Percentiles rank a stretch among this genome's conserved stretches.
Evolutionary conservation across 192 early-diverging fungal species (phyloP).

Genomic region (Coemansia sp.): DNA sequence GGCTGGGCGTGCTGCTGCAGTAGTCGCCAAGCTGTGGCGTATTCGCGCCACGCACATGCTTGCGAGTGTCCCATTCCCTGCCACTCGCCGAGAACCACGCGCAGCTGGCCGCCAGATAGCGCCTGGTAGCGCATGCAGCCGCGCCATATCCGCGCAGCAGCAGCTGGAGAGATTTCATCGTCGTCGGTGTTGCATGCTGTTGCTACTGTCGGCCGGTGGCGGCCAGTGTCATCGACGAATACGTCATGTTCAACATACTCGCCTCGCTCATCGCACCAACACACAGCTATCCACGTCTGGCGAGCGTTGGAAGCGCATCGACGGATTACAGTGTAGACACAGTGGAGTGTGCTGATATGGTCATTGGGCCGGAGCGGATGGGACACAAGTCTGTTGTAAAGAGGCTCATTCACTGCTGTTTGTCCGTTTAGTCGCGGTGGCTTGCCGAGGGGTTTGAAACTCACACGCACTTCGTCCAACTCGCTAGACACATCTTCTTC

Average conservation of each 20-base stretch:
- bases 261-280: slow-evolving; percentile 55
- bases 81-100: slow-evolving; percentile 44
- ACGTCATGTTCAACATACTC: slow-evolving; percentile 49
- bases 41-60: slow-evolving; percentile 26
- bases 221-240: slow-evolving; percentile 8
- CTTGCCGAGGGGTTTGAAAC: slow-evolving; percentile 5
- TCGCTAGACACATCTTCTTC: slow-evolving; percentile 15
- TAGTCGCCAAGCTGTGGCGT: slow-evolving; percentile 11
- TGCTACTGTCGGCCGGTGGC: background rate
- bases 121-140: slow-evolving; percentile 39
- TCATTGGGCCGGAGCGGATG: slow-evolving; percentile 40
- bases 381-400: slow-evolving; percentile 13
- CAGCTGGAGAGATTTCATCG: slow-evolving; percentile 3
- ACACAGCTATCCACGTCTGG: slow-evolving; percentile 33
- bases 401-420: background rate
- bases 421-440: background rate
- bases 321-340: slow-evolving; percentile 27
- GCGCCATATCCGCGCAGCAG: slow-evolving; percentile 33
- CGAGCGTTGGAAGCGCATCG: background rate
- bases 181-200: background rate
- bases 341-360: slow-evolving; percentile 35
- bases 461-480: slow-evolving; percentile 30
- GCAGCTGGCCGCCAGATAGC: slow-evolving; percentile 31
- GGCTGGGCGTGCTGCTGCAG: background rate
- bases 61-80: slow-evolving; percentile 29